phyloP scores from a whole-genome alignment of 169 alveolate species.

The Haemoproteus tartakovskyi region DNA sequence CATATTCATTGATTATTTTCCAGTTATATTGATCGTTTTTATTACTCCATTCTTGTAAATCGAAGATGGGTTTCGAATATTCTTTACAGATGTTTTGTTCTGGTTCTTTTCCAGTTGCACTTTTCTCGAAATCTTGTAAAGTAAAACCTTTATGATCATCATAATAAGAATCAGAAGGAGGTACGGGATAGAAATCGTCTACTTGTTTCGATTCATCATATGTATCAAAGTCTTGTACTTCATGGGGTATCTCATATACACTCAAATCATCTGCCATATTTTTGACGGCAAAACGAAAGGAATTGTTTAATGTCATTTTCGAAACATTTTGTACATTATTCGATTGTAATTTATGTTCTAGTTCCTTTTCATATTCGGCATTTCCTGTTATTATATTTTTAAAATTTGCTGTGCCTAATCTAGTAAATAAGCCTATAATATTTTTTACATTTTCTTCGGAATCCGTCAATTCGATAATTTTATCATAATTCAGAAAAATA shows the following conservation, averaged over 20 bases:
- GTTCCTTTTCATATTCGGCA: constrained; percentile 6
- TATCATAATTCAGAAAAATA: constrained; percentile 41
- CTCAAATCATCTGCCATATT: constrained; percentile 24
- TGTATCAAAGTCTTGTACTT: constrained; percentile 13
- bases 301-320: background rate
- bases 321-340: constrained; percentile 15
- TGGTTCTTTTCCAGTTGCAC: background rate
- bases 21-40: constrained; percentile 6
- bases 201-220: background rate
- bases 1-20: constrained; percentile 32
- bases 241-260: constrained; percentile 42
- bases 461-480: constrained; percentile 16
- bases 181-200: constrained; percentile 38
- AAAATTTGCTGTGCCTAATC: constrained; percentile 29
- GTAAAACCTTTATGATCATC: too few species aligned
- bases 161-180: constrained; percentile 37
- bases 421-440: constrained; percentile 28
- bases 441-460: background rate
- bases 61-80: background rate
- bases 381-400: constrained; percentile 40
- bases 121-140: too few species aligned
- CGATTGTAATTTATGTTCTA: constrained; percentile 1
- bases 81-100: background rate
- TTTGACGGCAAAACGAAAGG: constrained; percentile 44
- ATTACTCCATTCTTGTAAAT: constrained; percentile 15